phyloP scores from a whole-genome alignment of 2,329 filamentous ascomycete species.

The Macrophomina pseudophaseolina region DNA sequence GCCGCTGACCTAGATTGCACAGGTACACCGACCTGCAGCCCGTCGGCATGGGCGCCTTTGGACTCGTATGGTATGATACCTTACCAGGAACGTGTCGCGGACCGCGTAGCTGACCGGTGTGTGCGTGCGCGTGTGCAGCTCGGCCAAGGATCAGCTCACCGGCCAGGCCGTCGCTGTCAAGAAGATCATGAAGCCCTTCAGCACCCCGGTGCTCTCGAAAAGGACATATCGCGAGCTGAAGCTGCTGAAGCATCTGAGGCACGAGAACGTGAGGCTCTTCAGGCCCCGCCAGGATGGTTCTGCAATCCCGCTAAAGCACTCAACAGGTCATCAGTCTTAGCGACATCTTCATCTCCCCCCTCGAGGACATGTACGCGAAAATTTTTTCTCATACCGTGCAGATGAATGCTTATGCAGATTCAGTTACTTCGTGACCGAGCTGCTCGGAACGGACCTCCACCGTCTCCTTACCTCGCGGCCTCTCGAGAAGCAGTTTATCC shows the following conservation, averaged over 20 bases:
- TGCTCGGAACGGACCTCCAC: constrained; percentile 95
- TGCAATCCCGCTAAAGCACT: constrained; percentile 7
- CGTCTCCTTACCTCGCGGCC: constrained; percentile 92
- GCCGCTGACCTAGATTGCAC: constrained; percentile 30
- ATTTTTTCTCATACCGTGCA: constrained; percentile 13
- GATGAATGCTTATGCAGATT: constrained; percentile 29
- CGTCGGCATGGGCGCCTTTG: constrained; percentile 98
- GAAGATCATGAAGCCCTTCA: constrained; percentile 99
- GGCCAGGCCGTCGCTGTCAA: constrained; percentile 97
- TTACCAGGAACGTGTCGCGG: constrained; percentile 18
- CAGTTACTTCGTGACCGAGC: constrained; percentile 97
- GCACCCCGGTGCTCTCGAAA: constrained; percentile 97
- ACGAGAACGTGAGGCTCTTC: constrained; percentile 80
- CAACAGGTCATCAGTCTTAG: constrained; percentile 88
- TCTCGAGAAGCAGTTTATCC: constrained; percentile 98
- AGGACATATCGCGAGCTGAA: constrained; percentile 97
- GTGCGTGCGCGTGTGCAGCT: constrained; percentile 55
- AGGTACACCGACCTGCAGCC: constrained; percentile 98
- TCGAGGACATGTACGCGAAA: constrained; percentile 88
- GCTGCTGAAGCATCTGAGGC: constrained; percentile 91
- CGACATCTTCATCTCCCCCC: constrained; percentile 98
- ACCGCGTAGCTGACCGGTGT: constrained; percentile 25
- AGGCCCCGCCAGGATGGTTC: constrained; percentile 11
- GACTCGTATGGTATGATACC: constrained; percentile 81
- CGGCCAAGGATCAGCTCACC: constrained; percentile 96